Evolutionary conservation across 2,329 filamentous ascomycete genomes (phyloP).

Genomic region (Magnaporthiopsis rhizophila): DNA sequence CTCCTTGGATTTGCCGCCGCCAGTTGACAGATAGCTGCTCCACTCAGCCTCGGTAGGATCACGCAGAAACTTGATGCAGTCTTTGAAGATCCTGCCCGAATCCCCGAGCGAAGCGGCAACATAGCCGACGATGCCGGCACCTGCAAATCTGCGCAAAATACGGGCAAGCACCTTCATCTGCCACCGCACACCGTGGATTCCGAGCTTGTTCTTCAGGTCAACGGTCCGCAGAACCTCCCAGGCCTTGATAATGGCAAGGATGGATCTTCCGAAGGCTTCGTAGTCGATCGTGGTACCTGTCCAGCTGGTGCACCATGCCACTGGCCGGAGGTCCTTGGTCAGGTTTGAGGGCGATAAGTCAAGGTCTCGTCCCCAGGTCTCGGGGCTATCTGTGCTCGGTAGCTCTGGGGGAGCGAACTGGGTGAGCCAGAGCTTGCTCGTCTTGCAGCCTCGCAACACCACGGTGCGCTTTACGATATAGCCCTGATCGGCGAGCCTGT

Average conservation of each 20-base stretch:
- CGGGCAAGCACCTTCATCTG: conserved; percentile 54
- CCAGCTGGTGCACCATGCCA: conserved; percentile 49
- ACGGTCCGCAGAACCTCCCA: conserved; percentile 51
- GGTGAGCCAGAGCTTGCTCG: conserved; percentile 54
- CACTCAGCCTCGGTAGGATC: conserved; percentile 50
- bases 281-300: conserved; percentile 52
- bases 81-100: conserved; percentile 44
- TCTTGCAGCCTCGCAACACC: conserved; percentile 50
- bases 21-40: conserved; percentile 45
- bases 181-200: conserved; percentile 44
- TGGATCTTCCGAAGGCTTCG: conserved; percentile 46
- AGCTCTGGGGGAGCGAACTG: conserved; percentile 41
- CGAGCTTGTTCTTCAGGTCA: conserved; percentile 51
- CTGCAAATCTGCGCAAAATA: conserved; percentile 49
- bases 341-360: conserved; percentile 24
- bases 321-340: conserved; percentile 38
- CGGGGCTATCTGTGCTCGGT: conserved; percentile 21
- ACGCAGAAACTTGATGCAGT: conserved; percentile 51
- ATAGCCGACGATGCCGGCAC: conserved; percentile 45
- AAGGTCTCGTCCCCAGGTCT: conserved; percentile 13
- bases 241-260: conserved; percentile 48
- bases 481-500: conserved; percentile 49
- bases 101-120: conserved; percentile 47
- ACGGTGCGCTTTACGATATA: conserved; percentile 55
- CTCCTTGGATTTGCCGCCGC: conserved; percentile 8